Evolutionary conservation across 371 early-diverging fungal genomes (phyloP).

Genomic region (Actinomortierella ambigua): DNA sequence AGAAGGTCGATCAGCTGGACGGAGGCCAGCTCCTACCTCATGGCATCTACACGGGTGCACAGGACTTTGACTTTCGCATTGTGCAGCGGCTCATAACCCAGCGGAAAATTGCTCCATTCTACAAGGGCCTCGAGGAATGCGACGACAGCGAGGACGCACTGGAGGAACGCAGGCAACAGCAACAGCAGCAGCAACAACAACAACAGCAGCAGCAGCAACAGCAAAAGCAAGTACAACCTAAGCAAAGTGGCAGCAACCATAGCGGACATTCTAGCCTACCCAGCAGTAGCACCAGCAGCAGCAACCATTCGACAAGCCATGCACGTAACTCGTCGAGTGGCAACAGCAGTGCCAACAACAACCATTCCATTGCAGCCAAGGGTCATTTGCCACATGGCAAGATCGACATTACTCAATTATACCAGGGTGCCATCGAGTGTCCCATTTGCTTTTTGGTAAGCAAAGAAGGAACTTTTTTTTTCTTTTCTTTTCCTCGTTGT

Average conservation of each 20-base stretch:
- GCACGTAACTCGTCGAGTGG: neutral
- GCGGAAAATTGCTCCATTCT: constrained; percentile 86
- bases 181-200: constrained; percentile 7
- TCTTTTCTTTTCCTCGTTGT: neutral
- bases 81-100: constrained; percentile 79
- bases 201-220: constrained; percentile 11
- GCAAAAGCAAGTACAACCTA: neutral
- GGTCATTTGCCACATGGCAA: constrained; percentile 7
- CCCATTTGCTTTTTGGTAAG: constrained; percentile 92
- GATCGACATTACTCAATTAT: constrained; percentile 50
- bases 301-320: constrained; percentile 12
- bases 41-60: constrained; percentile 74
- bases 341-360: constrained; percentile 1
- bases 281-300: constrained; percentile 26
- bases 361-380: neutral
- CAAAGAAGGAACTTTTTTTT: neutral
- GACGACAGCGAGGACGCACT: constrained; percentile 56
- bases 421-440: constrained; percentile 81
- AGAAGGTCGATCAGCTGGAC: constrained; percentile 70
- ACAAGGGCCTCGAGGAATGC: constrained; percentile 72
- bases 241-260: neutral
- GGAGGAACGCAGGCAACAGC: constrained; percentile 21
- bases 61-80: constrained; percentile 79
- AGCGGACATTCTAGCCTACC: constrained; percentile 8
- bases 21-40: constrained; percentile 73